Conservation (phyloP, 179 eudicot species). For the Spinacia oleracea region DNA sequence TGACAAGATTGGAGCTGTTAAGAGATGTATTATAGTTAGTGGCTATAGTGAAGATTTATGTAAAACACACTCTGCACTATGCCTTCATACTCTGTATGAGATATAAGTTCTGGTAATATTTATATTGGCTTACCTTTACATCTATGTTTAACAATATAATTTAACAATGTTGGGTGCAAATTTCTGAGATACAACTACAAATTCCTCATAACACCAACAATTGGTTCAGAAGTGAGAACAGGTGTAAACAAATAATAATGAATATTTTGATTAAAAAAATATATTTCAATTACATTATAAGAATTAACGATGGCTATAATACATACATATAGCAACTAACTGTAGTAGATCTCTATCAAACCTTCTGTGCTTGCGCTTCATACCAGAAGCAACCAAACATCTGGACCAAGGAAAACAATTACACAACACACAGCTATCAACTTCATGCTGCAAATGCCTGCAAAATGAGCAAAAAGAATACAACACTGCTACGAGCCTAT, state of each 20-base stretch:
- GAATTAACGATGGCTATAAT: conserved; percentile 19
- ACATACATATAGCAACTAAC: conserved; percentile 26
- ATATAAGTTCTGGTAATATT: too few species aligned
- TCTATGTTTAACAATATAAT: too few species aligned
- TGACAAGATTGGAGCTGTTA: not conserved
- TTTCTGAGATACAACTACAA: too few species aligned
- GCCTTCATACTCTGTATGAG: too few species aligned
- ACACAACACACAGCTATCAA: not conserved
- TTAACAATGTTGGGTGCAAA: too few species aligned
- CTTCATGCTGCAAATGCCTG: conserved; percentile 13
- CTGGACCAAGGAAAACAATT: conserved; percentile 5
- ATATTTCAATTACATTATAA: conserved; percentile 26
- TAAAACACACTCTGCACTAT: too few species aligned
- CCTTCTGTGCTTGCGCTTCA: conserved; percentile 21
- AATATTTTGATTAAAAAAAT: conserved; percentile 24
- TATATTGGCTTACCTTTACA: too few species aligned
- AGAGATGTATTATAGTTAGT: not conserved
- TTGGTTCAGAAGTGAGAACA: not conserved
- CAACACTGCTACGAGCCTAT: not conserved
- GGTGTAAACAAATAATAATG: conserved; percentile 4
- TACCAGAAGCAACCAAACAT: conserved; percentile 3
- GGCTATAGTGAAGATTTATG: not conserved
- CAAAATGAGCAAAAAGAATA: conserved; percentile 8
- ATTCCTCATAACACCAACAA: not conserved
- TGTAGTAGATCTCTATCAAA: conserved; percentile 23